These are phyloP conservation scores for Coprinopsis sp. DNA, from an alignment of 768 basidiomycete species.

Conservation along the genomic window DNA sequence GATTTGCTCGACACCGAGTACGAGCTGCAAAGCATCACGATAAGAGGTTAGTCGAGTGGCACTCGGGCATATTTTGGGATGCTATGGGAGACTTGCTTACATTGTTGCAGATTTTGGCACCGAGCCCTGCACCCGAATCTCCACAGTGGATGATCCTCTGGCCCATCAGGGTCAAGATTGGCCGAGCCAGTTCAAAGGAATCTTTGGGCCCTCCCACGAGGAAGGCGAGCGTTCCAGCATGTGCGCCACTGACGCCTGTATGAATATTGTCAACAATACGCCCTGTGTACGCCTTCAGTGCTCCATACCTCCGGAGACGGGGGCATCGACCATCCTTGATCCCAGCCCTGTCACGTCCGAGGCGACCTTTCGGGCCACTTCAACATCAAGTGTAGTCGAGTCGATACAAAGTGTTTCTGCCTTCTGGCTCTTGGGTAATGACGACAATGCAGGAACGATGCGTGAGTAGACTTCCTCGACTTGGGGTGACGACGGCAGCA, in stretches of 20 bases:
- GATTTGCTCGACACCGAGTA: slow-evolving; percentile 76
- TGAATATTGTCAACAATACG: slow-evolving; percentile 2
- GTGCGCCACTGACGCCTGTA: slow-evolving; percentile 79
- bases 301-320: slow-evolving; percentile 82
- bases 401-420: slow-evolving; percentile 70
- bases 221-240: slow-evolving; percentile 85
- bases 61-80: slow-evolving; percentile 11
- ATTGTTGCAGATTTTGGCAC: slow-evolving; percentile 91
- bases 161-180: slow-evolving; percentile 72
- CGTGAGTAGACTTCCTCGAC: slow-evolving; percentile 70
- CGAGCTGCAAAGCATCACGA: slow-evolving; percentile 35
- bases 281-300: neutral
- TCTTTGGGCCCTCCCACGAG: slow-evolving; percentile 76
- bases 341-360: slow-evolving; percentile 45
- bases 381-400: slow-evolving; percentile 86
- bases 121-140: slow-evolving; percentile 73
- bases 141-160: slow-evolving; percentile 81
- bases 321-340: slow-evolving; percentile 85
- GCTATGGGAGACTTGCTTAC: slow-evolving; percentile 36
- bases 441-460: slow-evolving; percentile 59
- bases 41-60: slow-evolving; percentile 10
- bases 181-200: slow-evolving; percentile 52
- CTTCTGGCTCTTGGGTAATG: slow-evolving; percentile 35
- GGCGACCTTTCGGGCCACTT: slow-evolving; percentile 64
- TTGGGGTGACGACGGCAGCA: slow-evolving; percentile 91